A percentile compares a stretch with the other conserved stretches of the same genome.
These are phyloP conservation scores for Mycena olivaceomarginata DNA, from an alignment of 768 basidiomycete genomes.

Conservation along the genomic window DNA sequence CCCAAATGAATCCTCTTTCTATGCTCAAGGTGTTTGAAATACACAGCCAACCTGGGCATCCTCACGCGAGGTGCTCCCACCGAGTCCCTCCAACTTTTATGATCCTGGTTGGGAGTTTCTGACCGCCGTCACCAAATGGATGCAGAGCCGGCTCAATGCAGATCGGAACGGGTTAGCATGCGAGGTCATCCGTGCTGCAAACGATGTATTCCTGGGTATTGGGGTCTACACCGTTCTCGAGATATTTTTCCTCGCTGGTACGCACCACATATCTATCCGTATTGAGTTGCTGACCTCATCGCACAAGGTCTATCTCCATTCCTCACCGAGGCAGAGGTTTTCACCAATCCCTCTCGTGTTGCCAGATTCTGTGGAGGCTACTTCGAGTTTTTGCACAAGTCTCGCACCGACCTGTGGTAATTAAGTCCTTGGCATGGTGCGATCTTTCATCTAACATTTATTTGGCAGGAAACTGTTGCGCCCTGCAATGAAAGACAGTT, in stretches of 20 bases:
- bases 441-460: no score
- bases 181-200: background rate
- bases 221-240: background rate
- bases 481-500: background rate
- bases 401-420: background rate
- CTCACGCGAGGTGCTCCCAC: background rate
- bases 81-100: slow-evolving; percentile 1
- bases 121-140: background rate
- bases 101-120: background rate
- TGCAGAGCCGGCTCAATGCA: background rate
- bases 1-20: no score
- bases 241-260: slow-evolving; percentile 4
- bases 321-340: background rate
- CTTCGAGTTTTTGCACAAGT: background rate
- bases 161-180: slow-evolving; percentile 3
- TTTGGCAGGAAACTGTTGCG: background rate
- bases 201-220: background rate
- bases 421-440: no score
- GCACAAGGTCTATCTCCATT: background rate
- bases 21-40: no score
- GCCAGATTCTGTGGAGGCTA: background rate
- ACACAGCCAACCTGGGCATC: background rate
- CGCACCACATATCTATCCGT: no score
- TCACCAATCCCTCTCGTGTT: background rate
- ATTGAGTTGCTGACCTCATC: no score